Percentiles rank a stretch among this genome's conserved stretches.
phyloP scores from a whole-genome alignment of 2,329 filamentous ascomycete species.

The Scopulariopsis brevicaulis region DNA sequence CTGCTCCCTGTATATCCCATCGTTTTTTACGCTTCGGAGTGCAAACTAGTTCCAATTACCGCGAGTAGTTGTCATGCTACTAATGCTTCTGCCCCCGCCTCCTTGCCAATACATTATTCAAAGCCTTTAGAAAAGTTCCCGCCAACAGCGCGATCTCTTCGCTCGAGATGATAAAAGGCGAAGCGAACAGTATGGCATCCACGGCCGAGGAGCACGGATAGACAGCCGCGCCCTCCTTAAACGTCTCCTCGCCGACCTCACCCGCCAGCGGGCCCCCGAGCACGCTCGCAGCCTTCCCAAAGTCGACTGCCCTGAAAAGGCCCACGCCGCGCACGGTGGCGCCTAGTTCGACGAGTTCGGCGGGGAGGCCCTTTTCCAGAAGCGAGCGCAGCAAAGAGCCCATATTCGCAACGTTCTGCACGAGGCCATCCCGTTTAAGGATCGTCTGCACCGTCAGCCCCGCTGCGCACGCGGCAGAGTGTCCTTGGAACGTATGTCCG shows the following conservation, averaged over 20 bases:
- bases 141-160: slow-evolving; percentile 4
- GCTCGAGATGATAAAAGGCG: slow-evolving; percentile 7
- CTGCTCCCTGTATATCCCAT: too few species aligned
- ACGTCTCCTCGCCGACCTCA: slow-evolving; percentile 5
- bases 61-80: too few species aligned
- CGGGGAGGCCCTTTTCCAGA: slow-evolving; percentile 14
- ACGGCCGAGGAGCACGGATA: slow-evolving; percentile 7
- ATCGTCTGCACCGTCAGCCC: slow-evolving; percentile 25
- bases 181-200: slow-evolving; percentile 7
- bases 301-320: slow-evolving; percentile 35
- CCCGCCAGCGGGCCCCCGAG: slow-evolving; percentile 3
- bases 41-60: too few species aligned
- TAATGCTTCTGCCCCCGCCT: too few species aligned
- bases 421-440: slow-evolving; percentile 19
- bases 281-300: slow-evolving; percentile 14
- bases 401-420: slow-evolving; percentile 18
- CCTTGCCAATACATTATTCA: neutral
- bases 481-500: slow-evolving; percentile 42
- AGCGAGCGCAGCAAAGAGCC: slow-evolving; percentile 16
- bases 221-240: slow-evolving; percentile 6
- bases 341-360: slow-evolving; percentile 17
- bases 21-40: too few species aligned
- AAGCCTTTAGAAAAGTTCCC: slow-evolving; percentile 3
- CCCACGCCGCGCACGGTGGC: slow-evolving; percentile 28
- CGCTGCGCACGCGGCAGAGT: slow-evolving; percentile 25